phyloP scores from a whole-genome alignment of 441 rosid genomes.

The Adansonia rubrostipa region DNA sequence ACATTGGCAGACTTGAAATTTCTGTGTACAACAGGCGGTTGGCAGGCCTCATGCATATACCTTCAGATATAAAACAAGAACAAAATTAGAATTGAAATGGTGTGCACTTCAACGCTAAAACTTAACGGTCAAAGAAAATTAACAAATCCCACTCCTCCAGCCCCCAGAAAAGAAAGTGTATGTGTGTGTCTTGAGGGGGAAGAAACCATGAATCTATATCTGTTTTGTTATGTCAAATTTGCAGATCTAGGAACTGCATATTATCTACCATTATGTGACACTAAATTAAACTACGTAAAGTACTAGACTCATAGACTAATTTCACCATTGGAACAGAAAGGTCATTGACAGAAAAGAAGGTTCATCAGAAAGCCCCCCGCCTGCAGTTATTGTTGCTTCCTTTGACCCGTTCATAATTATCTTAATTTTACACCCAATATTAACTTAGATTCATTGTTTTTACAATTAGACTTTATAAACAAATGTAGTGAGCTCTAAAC shows the following conservation, averaged over 20 bases:
- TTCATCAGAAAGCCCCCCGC: not conserved
- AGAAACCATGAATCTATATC: not conserved
- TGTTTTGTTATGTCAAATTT: not conserved
- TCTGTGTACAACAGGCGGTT: slow-evolving; percentile 86
- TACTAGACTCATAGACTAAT: not conserved
- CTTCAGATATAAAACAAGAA: slow-evolving; percentile 44
- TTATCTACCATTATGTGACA: not conserved
- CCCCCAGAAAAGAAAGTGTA: no score
- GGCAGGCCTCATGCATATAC: slow-evolving; percentile 94
- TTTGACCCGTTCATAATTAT: slow-evolving; percentile 9
- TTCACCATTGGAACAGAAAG: not conserved
- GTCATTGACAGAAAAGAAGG: not conserved
- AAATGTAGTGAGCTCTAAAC: not conserved
- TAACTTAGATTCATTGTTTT: slow-evolving; percentile 14
- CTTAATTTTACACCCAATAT: slow-evolving; percentile 2
- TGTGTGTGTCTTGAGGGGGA: not conserved
- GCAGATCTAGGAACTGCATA: not conserved
- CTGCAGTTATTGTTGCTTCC: slow-evolving; percentile 8
- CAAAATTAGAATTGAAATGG: slow-evolving; percentile 25
- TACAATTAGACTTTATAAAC: not conserved
- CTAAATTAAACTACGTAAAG: not conserved
- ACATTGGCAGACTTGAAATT: slow-evolving; percentile 85
- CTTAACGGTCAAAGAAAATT: slow-evolving; percentile 14
- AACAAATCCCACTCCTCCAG: not conserved
- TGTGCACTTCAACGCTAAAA: slow-evolving; percentile 11